Percentiles rank a stretch among this genome's conserved stretches.
phyloP scores from a whole-genome alignment of 345 rosid genomes.

The Syzygium aqueum region DNA sequence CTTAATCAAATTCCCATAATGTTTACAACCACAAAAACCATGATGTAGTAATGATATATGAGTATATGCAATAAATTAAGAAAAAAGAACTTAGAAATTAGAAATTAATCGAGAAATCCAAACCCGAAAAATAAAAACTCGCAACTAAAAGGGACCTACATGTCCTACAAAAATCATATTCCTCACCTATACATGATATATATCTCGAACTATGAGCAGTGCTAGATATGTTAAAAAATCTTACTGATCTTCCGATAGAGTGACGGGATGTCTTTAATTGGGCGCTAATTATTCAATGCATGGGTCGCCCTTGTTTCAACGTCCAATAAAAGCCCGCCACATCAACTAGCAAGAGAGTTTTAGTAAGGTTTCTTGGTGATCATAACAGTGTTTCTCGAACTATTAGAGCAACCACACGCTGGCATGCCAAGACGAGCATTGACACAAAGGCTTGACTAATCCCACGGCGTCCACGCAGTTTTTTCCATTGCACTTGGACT shows the following conservation, averaged over 20 bases:
- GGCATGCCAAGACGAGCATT: background rate
- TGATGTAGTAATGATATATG: background rate
- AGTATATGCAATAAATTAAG: background rate
- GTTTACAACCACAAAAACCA: background rate
- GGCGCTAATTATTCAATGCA: background rate
- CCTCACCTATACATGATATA: background rate
- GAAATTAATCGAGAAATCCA: background rate
- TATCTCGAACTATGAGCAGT: accelerated
- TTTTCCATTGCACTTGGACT: background rate
- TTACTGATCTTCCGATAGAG: background rate
- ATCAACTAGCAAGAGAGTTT: background rate
- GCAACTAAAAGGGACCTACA: no score
- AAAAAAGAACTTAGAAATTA: background rate
- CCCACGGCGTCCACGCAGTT: background rate
- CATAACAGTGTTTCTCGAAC: background rate
- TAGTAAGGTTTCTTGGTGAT: background rate
- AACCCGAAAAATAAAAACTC: background rate
- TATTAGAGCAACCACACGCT: background rate
- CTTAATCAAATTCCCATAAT: background rate
- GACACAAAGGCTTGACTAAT: background rate
- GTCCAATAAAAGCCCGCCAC: background rate
- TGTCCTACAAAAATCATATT: background rate
- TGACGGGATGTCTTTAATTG: background rate
- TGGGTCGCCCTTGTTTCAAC: background rate
- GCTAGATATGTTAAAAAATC: background rate